Evolutionary conservation across 345 rosid species (phyloP).

Genomic region (Rubroshorea leprosula): DNA sequence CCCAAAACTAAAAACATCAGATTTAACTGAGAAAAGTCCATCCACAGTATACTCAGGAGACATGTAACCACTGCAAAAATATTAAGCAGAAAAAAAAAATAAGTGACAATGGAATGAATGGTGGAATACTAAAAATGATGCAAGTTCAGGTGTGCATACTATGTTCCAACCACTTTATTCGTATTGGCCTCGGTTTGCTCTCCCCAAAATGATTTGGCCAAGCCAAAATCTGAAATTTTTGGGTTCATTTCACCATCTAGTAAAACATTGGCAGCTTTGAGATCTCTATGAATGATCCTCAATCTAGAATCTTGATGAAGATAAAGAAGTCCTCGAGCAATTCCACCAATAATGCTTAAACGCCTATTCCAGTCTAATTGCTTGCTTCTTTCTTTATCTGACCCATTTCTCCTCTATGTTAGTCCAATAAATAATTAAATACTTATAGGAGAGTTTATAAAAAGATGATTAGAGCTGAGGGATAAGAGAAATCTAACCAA

Average conservation of each 20-base stretch:
- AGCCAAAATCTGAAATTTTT: conserved; percentile 34
- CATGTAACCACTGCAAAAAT: conserved; percentile 33
- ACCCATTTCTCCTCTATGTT: too few species aligned
- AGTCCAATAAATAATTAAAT: too few species aligned
- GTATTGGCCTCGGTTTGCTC: conserved; percentile 28
- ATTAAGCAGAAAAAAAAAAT: too few species aligned
- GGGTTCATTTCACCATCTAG: conserved; percentile 31
- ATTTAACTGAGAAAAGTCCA: conserved; percentile 40
- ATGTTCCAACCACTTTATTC: conserved; percentile 42
- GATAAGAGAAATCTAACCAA: conserved; percentile 13
- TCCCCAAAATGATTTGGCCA: conserved; percentile 26
- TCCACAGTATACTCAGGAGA: conserved; percentile 38
- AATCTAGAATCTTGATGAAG: conserved; percentile 41
- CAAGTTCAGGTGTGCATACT: conserved; percentile 23
- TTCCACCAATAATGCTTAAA: conserved; percentile 29
- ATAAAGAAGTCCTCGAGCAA: conserved; percentile 36
- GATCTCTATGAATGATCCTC: conserved; percentile 21
- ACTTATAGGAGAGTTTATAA: too few species aligned
- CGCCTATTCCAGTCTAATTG: conserved; percentile 28
- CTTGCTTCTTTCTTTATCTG: too few species aligned
- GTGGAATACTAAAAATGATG: not conserved
- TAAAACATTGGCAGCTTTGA: conserved; percentile 26
- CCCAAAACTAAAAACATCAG: conserved; percentile 49
- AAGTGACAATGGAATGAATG: too few species aligned
- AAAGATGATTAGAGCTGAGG: not conserved